phyloP scores from a whole-genome alignment of 2,329 filamentous ascomycete species.

The Cryphonectria carpinicola region DNA sequence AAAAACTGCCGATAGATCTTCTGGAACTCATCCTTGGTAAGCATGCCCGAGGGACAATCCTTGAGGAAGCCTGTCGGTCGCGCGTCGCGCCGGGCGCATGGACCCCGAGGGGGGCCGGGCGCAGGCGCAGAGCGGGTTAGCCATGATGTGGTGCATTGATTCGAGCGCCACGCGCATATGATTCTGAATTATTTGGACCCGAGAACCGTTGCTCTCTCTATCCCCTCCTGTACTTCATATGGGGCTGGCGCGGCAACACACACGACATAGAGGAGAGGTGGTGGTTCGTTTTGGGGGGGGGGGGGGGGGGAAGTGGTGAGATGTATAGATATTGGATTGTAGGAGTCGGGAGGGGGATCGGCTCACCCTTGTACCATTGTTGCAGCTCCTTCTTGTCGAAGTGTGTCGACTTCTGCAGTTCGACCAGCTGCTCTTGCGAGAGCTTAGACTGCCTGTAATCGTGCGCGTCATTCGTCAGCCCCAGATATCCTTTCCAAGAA shows the following conservation, averaged over 20 bases:
- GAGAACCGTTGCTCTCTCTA: background rate
- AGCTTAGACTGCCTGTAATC: conserved; percentile 89
- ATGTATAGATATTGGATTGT: background rate
- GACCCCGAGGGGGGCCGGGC: conserved; percentile 11
- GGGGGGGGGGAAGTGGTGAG: background rate
- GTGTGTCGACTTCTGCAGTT: conserved; percentile 95
- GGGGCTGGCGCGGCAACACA: background rate
- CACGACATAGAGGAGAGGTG: background rate
- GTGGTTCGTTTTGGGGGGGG: no score
- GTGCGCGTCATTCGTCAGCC: conserved; percentile 22
- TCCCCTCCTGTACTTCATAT: background rate
- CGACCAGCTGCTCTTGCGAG: conserved; percentile 90
- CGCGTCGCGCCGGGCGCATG: conserved; percentile 14
- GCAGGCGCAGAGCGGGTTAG: conserved; percentile 3
- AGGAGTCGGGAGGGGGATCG: background rate
- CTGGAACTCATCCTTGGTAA: conserved; percentile 98
- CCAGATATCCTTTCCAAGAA: conserved; percentile 8
- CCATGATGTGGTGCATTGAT: background rate
- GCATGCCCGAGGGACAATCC: conserved; percentile 94
- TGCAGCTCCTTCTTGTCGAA: conserved; percentile 99
- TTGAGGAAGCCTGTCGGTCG: conserved; percentile 82
- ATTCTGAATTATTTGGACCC: background rate
- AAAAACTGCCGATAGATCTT: conserved; percentile 99
- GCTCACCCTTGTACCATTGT: conserved; percentile 98
- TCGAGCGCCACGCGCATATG: background rate